A percentile compares a stretch with the other conserved stretches of the same genome.
Evolutionary conservation across 2,329 filamentous ascomycete genomes (phyloP).

Genomic region (Huntiella omanensis): DNA sequence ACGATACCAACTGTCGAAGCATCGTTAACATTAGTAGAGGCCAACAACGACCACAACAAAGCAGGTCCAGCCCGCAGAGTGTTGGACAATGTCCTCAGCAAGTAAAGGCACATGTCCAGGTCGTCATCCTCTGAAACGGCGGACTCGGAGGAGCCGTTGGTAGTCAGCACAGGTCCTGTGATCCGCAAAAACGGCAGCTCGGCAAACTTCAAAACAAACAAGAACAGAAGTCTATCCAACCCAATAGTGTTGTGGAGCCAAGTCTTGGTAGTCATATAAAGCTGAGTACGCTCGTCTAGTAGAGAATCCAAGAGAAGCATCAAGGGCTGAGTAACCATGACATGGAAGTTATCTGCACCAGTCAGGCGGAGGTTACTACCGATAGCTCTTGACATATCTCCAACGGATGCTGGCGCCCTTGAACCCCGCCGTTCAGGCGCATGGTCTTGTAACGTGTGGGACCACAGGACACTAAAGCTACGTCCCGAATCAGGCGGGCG

Average conservation of each 20-base stretch:
- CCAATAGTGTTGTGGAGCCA: constrained; percentile 58
- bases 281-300: constrained; percentile 49
- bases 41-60: constrained; percentile 50
- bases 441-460: constrained; percentile 51
- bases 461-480: constrained; percentile 62
- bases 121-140: constrained; percentile 40
- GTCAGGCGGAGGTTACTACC: constrained; percentile 25
- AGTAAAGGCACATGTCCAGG: constrained; percentile 58
- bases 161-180: constrained; percentile 7
- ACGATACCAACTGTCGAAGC: constrained; percentile 24
- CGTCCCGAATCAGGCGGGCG: constrained; percentile 42
- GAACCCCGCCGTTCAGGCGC: constrained; percentile 31
- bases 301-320: constrained; percentile 68
- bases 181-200: constrained; percentile 31
- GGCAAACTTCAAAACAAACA: constrained; percentile 40
- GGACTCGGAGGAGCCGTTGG: constrained; percentile 4
- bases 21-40: constrained; percentile 37
- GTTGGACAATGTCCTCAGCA: constrained; percentile 55
- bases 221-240: constrained; percentile 43
- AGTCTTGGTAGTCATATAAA: constrained; percentile 56
- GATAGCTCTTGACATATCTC: constrained; percentile 12
- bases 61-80: constrained; percentile 51
- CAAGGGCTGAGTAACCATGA: constrained; percentile 63
- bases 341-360: constrained; percentile 44
- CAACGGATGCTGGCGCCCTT: constrained; percentile 15